These are phyloP conservation scores for Ceratonia siliqua DNA, from an alignment of 306 rosid species.

Conservation along the genomic window DNA sequence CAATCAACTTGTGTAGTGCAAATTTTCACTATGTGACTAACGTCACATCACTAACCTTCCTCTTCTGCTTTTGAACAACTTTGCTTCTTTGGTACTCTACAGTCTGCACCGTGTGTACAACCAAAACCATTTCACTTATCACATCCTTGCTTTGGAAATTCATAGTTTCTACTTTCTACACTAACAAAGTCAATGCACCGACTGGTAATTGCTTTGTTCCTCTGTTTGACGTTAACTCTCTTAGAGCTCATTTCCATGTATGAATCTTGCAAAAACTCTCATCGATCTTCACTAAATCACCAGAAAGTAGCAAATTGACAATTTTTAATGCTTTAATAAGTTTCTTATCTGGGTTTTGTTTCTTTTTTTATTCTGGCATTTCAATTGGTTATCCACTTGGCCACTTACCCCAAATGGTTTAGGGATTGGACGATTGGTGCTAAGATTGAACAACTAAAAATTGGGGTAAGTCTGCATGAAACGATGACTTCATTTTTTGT, in stretches of 20 bases:
- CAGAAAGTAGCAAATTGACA: background rate
- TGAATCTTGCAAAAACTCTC: background rate
- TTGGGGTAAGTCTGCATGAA: slow-evolving; percentile 39
- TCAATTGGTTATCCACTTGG: no score
- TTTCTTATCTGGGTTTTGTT: slow-evolving; percentile 21
- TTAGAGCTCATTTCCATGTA: slow-evolving; percentile 32
- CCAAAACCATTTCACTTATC: slow-evolving; percentile 17
- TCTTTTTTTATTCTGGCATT: slow-evolving; percentile 17
- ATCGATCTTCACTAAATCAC: background rate
- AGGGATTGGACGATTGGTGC: slow-evolving; percentile 27
- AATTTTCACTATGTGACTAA: no score
- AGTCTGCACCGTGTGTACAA: slow-evolving; percentile 6
- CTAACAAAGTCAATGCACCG: slow-evolving; percentile 58
- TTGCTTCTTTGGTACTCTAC: slow-evolving; percentile 10
- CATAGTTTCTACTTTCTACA: slow-evolving; percentile 28
- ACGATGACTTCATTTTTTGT: slow-evolving; percentile 1
- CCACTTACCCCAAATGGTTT: slow-evolving; percentile 15
- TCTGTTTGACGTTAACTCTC: slow-evolving; percentile 31
- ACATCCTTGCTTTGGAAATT: slow-evolving; percentile 36
- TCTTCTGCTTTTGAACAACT: slow-evolving; percentile 34
- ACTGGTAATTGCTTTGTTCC: no score
- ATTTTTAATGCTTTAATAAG: background rate
- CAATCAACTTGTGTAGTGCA: no score
- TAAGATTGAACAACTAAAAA: background rate
- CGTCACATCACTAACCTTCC: no score